These are phyloP conservation scores for Neurospora sp. DNA, from an alignment of 495 filamentous ascomycete species.

Conservation along the genomic window DNA sequence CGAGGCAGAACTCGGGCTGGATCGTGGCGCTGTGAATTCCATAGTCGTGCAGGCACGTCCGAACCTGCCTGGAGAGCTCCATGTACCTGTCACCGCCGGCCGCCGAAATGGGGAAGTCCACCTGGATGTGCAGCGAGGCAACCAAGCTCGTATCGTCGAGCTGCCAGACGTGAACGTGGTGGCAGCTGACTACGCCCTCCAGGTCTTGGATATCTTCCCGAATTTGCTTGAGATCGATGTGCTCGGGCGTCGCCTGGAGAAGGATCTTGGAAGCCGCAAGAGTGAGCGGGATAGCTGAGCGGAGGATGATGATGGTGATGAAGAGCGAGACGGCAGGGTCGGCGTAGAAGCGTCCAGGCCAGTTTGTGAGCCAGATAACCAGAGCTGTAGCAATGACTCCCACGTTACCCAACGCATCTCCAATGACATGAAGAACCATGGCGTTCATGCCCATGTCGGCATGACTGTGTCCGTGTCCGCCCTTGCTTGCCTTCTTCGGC, in stretches of 20 bases:
- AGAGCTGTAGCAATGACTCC: constrained; percentile 92
- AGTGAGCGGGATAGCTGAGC: constrained; percentile 83
- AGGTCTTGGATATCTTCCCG: constrained; percentile 80
- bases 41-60: constrained; percentile 83
- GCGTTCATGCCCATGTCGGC: constrained; percentile 95
- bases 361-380: constrained; percentile 78
- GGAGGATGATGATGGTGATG: constrained; percentile 91
- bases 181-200: constrained; percentile 75
- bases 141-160: constrained; percentile 88
- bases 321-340: constrained; percentile 92
- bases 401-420: constrained; percentile 93
- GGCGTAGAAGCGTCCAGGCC: constrained; percentile 56
- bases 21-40: constrained; percentile 98
- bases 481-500: constrained; percentile 52
- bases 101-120: constrained; percentile 60
- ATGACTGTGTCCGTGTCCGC: constrained; percentile 63
- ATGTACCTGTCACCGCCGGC: constrained; percentile 75
- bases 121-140: constrained; percentile 83
- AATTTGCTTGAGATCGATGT: constrained; percentile 81
- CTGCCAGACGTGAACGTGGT: constrained; percentile 97
- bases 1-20: constrained; percentile 83
- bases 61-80: constrained; percentile 67
- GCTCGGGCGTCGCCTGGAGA: constrained; percentile 82
- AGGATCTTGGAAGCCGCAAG: constrained; percentile 89
- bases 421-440: constrained; percentile 91